Percentiles rank a stretch among this genome's conserved stretches.
These are phyloP conservation scores for Tetragonia tetragonoides DNA, from an alignment of 148 eudicot genomes.

Conservation along the genomic window DNA sequence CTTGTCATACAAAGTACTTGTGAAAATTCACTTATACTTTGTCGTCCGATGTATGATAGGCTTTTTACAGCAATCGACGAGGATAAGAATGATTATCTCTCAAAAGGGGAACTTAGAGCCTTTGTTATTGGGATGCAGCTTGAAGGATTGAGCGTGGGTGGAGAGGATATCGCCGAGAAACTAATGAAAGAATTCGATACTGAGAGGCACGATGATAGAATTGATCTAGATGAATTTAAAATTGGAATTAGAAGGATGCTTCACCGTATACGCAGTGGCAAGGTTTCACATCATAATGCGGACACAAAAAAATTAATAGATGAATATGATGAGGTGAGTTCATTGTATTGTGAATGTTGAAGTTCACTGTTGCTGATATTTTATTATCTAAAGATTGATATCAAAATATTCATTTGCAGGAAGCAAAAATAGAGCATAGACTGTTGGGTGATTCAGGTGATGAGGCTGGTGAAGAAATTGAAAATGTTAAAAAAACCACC, in stretches of 20 bases:
- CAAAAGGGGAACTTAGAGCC: conserved; percentile 61
- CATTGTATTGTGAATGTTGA: background rate
- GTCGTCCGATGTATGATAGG: conserved; percentile 38
- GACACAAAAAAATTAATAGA: conserved; percentile 29
- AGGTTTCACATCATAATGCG: conserved; percentile 18
- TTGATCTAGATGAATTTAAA: conserved; percentile 51
- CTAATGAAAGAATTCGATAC: conserved; percentile 72
- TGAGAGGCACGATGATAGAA: conserved; percentile 27
- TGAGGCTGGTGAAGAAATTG: conserved; percentile 47
- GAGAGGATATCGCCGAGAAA: conserved; percentile 50
- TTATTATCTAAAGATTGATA: background rate
- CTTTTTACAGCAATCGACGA: conserved; percentile 53
- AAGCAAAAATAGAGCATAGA: conserved; percentile 55
- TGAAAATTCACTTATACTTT: background rate
- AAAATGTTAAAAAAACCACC: conserved; percentile 45
- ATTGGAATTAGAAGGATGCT: conserved; percentile 64
- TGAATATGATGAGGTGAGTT: conserved; percentile 47
- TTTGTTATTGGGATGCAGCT: conserved; percentile 63
- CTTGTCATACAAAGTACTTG: background rate
- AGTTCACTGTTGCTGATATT: no score
- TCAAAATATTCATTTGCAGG: conserved; percentile 33
- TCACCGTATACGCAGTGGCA: conserved; percentile 36
- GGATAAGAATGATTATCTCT: conserved; percentile 40
- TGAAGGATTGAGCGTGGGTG: conserved; percentile 48
- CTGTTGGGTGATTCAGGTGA: conserved; percentile 61